A percentile compares a stretch with the other conserved stretches of the same genome.
These are phyloP conservation scores for Malus hybrid DNA, from an alignment of 331 rosid genomes.

Conservation along the genomic window DNA sequence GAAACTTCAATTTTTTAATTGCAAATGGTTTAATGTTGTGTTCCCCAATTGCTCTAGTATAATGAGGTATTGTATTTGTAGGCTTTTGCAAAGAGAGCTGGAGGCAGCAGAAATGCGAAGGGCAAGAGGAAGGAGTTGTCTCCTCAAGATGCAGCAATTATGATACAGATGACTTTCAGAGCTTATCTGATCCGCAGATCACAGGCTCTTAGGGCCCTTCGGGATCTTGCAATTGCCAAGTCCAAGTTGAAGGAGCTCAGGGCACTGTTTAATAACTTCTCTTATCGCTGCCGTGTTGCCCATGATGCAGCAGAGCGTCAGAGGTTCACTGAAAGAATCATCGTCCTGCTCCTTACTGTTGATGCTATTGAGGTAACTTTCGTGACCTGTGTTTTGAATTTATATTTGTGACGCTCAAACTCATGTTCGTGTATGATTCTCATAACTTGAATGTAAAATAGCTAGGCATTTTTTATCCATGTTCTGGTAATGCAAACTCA, in stretches of 20 bases:
- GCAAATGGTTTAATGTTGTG: too few relatives aligned
- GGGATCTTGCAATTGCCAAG: slow-evolving; percentile 78
- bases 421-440: neutral
- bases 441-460: neutral
- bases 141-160: slow-evolving; percentile 76
- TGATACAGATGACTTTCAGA: slow-evolving; percentile 69
- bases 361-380: slow-evolving; percentile 72
- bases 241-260: slow-evolving; percentile 79
- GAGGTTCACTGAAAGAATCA: slow-evolving; percentile 73
- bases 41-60: neutral
- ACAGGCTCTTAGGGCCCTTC: slow-evolving; percentile 72
- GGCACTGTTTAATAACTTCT: slow-evolving; percentile 55
- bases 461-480: neutral
- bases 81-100: slow-evolving; percentile 75
- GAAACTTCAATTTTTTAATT: too few relatives aligned
- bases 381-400: neutral
- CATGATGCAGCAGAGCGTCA: slow-evolving; percentile 70
- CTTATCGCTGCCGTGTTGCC: slow-evolving; percentile 51
- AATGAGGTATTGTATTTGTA: slow-evolving; percentile 1
- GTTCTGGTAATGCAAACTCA: neutral
- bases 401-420: neutral
- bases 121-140: slow-evolving; percentile 86
- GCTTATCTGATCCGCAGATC: slow-evolving; percentile 74
- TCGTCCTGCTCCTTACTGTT: slow-evolving; percentile 84
- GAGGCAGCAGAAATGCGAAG: slow-evolving; percentile 36